Evolutionary conservation across 192 early-diverging fungal species (phyloP), one percentile per base, ranked within the genome.

Genomic region (Gonapodya sp.): DNA sequence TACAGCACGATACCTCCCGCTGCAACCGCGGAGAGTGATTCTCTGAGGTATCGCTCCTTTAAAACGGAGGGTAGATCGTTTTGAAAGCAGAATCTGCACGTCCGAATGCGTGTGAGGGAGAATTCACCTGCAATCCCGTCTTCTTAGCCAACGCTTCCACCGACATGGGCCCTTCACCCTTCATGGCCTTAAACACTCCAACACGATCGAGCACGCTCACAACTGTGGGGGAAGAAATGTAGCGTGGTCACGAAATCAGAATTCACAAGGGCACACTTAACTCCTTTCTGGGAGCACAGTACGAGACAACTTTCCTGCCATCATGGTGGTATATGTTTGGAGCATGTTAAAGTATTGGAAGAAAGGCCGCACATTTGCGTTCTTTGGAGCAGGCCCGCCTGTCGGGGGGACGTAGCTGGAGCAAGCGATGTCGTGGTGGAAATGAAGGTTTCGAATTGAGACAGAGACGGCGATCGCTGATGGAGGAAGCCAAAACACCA

Each of bases 291-390:
- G n/a, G n/a, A n/a, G n/a, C n/a, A n/a, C n/a, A n/a, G n/a, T n/a
- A n/a, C n/a, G n/a, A n/a, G n/a, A n/a, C n/a, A n/a, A n/a, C n/a
- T n/a, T n/a, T n/a, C n/a, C n/a, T n/a, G 75, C 75, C 75, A 77
- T 77, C 75, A 77, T 77, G 18, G 75, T 77, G 30, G 75, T 77
- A 33, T 77, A 34, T 2, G 75, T 77, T 33, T 77, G 75, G 18
- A 77, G 75, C 75, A 77, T 77, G 75, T 77, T 77, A 33, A 16
- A 77, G 75, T 77, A 77, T 33, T 77, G 75, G 75, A 77, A 77
- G 75, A 77, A 77, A 14, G 75, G 75, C 8, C 75, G 75, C 8
- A 77, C 75, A 34, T 77, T 34, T 18, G 75, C 8, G 30, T 77
- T 77, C 30, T 77, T 77, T 16, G 75, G 14, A 8, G 75, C 8